Base-by-base conservation (phyloP, 495 filamentous ascomycete species). In the Xylaria venustula region DNA sequence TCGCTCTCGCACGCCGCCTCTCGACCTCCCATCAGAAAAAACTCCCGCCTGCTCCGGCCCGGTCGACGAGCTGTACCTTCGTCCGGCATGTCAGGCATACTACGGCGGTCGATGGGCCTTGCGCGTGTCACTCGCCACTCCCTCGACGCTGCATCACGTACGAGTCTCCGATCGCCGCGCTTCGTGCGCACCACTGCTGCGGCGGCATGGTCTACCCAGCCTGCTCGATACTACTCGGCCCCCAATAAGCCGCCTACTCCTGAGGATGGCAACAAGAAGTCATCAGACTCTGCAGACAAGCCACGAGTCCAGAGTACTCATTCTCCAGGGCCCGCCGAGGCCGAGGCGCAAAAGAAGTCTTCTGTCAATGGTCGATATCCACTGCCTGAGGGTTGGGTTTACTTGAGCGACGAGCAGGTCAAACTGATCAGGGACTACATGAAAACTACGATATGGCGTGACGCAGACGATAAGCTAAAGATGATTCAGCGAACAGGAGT, bases 101-200 rank as follows among this genome's bases (percentile, higher is more conserved):
- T 90, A 61, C 84, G 87, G 67, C 85, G 84, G 72, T 83, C 88
- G 70, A 81, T 83, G 74, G 79, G 83, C 73, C 71, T 89, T 72
- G 83, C 84, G 73, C 81, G 85, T 72, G 76, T 84, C 70, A 82
- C 85, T 67, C 83, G 76, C 71, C 77, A 76, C 60, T 80, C 79
- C 63, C 65, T 83, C 61, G 76, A 79, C 58, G 71, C 69, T 51
- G 65, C 81, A 41, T 52, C 75, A 54, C 79, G 78, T 62, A 72
- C 77, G 60, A 72, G 65, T 56, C 74, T 75, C 49, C 71, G 67
- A 69, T 65, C 67, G 49, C 70, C 57, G 57, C 75, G 50, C 66
- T 68, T 65, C 17, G 42, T 66, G 19, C 75, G 78, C 17, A 71
- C 71, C 56, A 68, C 81, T 26, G 74, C 77, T 19, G 77, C 80